Evolutionary conservation across 208 protist genomes (phyloP), one percentile per base, ranked within the genome.

Genomic region (Leishmania turanica): DNA sequence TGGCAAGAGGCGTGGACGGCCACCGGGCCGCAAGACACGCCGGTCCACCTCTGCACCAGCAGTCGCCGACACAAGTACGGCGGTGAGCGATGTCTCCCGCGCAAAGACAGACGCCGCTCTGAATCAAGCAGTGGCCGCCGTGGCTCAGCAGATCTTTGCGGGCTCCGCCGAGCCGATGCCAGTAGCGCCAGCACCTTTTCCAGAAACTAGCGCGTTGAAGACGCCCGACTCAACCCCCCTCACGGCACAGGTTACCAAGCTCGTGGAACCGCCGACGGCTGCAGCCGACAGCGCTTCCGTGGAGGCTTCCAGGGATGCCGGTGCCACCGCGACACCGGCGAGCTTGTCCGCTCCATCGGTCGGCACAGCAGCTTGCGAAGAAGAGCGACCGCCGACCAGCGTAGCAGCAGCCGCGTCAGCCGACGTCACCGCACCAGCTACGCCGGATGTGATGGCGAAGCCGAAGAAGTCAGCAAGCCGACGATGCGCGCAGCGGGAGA

Each of bases 1-100:
- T 62, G 60, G 81, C 34, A 85, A 85, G 64, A 71, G 72, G 27
- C 81, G 81, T 5, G 71, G 81, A 21, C 81, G 81, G 0, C 81
- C 81, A 27, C 77, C 71, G 9, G 81, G 81, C 9, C 75, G 81
- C 49, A 85, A 81, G 71, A 47, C 49, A 9, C 71, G 51, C 24
- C 72, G 74, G 45, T 54, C 58, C 51, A 58, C 69, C 7, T 21
- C 45, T 6, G 71, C 77, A 9, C 27, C 69, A 19, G 51, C 49
- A 62, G 53, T 2, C 47, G 21, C 21, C 72, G 47, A 75, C 70
- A 24, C 72, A 45, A 34, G 42, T 24, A 31, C 2, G 69, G 24
- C 69, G 69, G n/a, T 37, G 5, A 51, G 45, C 69, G 40, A 51
- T 73, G 45, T 51, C 40, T 11, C 45, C 24, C 42, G 69, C 45